Base-by-base conservation (phyloP, 192 early-diverging fungal species). In the Podila clonocystis region DNA sequence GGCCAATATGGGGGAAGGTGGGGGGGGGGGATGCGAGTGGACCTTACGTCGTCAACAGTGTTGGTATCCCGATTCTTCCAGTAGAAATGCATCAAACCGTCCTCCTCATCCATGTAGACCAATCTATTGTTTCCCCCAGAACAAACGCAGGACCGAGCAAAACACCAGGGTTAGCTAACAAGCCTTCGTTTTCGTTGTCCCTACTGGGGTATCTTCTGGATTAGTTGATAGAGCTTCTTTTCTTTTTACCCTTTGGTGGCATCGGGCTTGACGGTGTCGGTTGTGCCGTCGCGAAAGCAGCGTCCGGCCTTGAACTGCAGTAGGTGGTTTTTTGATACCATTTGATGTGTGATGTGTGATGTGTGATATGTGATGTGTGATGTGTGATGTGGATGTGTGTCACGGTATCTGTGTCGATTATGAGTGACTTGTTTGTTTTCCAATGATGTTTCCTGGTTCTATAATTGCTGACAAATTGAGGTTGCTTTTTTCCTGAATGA, bases 241-340 rank as follows among this genome's bases (percentile, higher is more conserved):
- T 55, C 6, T 55, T 4, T 68, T 58, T 84, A 91, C 87, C 95
- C 95, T 68, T 93, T 93, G 26, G 91, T 87, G 9, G 88, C 62
- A 68, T 96, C 95, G 9, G 95, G 92, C 41, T 88, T 87, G 41
- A 96, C 86, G 82, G 82, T 87, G 68, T 89, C 88, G 24, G 87
- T 90, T 31, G 83, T 85, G 34, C 89, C 90, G 26, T 92, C 91
- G 50, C 91, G 84, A 68, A 88, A 87, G 65, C 88, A 88, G 64
- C 89, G 87, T 28, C 93, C 93, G 9, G 93, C 93, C 63, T 90
- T 93, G 85, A 95, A 93, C 73, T 92, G 85, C 19, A 90, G 84
- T 24, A 74, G 65, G 22, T 61, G 52, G 52, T 67, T 72, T 63
- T 58, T 22, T 68, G 75, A 50, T 58, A 69, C 49, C 75, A 78